Conservation (phyloP, 371 early-diverging fungal species). For the Zancudomyces culisetae region DNA sequence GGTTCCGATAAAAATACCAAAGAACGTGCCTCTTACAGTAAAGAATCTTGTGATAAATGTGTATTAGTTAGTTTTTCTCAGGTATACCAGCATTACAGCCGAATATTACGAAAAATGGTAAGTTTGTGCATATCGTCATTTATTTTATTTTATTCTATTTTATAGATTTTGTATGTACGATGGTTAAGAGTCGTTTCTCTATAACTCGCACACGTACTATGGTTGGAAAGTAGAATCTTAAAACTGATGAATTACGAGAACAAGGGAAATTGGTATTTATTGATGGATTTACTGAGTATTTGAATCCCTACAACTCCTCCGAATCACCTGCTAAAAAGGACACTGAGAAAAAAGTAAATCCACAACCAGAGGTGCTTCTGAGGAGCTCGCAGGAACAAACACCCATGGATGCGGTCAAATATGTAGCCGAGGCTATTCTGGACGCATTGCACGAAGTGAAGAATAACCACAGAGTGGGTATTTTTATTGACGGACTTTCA, state of each 20-base stretch:
- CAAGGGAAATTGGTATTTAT: conserved; percentile 1
- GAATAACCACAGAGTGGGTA: not conserved
- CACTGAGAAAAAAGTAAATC: not conserved
- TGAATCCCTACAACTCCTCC: too few relatives aligned
- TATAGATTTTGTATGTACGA: not conserved
- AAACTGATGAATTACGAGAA: not conserved
- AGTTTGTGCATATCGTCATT: not conserved
- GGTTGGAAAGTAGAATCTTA: not conserved
- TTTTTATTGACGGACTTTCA: not conserved
- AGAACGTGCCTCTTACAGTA: too few relatives aligned
- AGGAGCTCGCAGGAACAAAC: not conserved
- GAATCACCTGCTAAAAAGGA: not conserved
- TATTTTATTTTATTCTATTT: not conserved
- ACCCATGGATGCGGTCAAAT: not conserved
- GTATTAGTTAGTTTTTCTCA: not conserved
- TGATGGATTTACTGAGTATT: conserved; percentile 1
- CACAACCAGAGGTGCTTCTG: not conserved
- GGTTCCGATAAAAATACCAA: not conserved
- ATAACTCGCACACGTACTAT: not conserved
- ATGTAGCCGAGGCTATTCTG: not conserved
- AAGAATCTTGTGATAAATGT: not conserved
- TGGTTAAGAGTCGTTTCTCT: not conserved
- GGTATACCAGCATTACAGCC: not conserved
- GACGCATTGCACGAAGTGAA: not conserved
- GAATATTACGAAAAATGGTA: conserved; percentile 1